phyloP scores from a whole-genome alignment of 2,329 filamentous ascomycete species.

The Cercospora zeina region DNA sequence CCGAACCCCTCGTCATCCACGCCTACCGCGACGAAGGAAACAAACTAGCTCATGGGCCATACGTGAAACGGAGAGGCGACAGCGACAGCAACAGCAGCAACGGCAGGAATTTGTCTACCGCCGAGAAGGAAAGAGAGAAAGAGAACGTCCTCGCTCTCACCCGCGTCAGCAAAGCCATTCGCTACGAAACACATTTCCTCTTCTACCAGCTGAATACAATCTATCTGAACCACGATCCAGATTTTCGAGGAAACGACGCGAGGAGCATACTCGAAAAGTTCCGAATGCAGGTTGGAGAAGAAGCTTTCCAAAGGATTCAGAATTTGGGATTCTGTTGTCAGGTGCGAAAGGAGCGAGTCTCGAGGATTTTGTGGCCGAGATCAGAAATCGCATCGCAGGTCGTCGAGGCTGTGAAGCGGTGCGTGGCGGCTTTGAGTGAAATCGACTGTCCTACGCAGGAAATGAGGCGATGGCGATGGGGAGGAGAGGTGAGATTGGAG shows the following conservation, averaged over 20 bases:
- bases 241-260: constrained; percentile 11
- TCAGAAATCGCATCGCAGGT: not conserved
- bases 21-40: constrained; percentile 16
- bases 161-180: constrained; percentile 12
- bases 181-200: constrained; percentile 9
- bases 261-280: constrained; percentile 4
- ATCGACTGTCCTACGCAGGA: too few species aligned
- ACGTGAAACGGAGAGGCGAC: not conserved
- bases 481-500: not conserved
- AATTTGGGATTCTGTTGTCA: not conserved
- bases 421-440: not conserved
- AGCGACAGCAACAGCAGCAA: not conserved
- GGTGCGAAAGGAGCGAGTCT: not conserved
- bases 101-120: not conserved
- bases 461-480: not conserved
- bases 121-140: not conserved
- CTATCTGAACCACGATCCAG: constrained; percentile 11
- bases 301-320: constrained; percentile 2
- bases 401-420: not conserved
- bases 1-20: constrained; percentile 10
- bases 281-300: constrained; percentile 1
- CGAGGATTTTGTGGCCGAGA: not conserved
- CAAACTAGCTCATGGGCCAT: constrained; percentile 5
- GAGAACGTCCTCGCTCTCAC: constrained; percentile 10
- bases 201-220: constrained; percentile 19